Base-by-base conservation (phyloP, 768 basidiomycete species). In the Amanita jacksonii region DNA sequence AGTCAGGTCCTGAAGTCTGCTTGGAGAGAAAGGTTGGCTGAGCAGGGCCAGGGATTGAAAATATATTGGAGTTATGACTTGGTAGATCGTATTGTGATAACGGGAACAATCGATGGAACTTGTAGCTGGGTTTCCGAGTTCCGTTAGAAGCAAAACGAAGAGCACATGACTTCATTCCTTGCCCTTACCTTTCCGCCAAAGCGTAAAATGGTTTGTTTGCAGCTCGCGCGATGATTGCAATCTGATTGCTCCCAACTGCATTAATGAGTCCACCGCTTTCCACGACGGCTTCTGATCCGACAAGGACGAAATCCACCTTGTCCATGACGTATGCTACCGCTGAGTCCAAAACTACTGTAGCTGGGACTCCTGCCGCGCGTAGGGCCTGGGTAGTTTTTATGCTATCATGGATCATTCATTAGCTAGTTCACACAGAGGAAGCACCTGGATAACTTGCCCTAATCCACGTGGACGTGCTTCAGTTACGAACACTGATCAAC, bases 291-390 rank as follows among this genome's bases (percentile, higher is more conserved):
- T 99, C 96, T 31, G 92, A 92, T 24, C 96, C 96, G 31, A 98
- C 92, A 38, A 99, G 75, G 39, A 94, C 86, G 60, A 94, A 85
- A 61, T 94, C 89, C 15, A 94, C 90, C 53, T 86, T 83, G 51
- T 94, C 89, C 85, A 99, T 97, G 53, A 89, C 80, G 66, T 97
- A 98, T 30, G 90, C 90, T 3, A 98, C 93, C 1, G 94, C 92
- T 10, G 90, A 90, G 64, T 99, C 96, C 47, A 98, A 76, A 8
- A 99, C 83, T 43, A 98, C 84, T 12, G 87, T 90, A 63, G 88
- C 90, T 9, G 93, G 92, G 46, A 99, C 86, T 8, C 92, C 92
- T n/a, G 80, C 86, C 30, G 82, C 80, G 16, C 82, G 83, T 38
- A 98, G 72, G 41, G 79, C 73, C 52, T 91, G 81, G 55, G 87